Evolutionary conservation across 2,329 filamentous ascomycete species (phyloP).

Genomic region (Myriangium duriaei): DNA sequence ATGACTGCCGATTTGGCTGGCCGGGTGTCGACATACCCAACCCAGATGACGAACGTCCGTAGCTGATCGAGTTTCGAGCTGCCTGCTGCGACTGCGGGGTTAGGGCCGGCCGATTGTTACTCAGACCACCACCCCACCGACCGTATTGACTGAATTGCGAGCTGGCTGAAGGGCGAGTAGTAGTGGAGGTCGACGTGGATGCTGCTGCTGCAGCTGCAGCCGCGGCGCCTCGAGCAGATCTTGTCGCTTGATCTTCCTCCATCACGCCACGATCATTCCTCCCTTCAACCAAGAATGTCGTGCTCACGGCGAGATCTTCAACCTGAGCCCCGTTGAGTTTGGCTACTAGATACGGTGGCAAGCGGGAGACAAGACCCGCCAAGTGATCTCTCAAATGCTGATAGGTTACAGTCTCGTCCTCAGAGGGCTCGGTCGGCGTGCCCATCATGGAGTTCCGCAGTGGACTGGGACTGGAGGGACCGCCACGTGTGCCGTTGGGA

Average conservation of each 20-base stretch:
- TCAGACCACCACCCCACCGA: constrained; percentile 3
- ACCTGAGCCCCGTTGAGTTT: constrained; percentile 78
- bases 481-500: constrained; percentile 27
- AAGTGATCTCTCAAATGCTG: constrained; percentile 65
- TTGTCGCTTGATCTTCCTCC: constrained; percentile 61
- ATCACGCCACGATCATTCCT: constrained; percentile 66
- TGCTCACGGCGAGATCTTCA: constrained; percentile 71
- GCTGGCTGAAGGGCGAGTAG: constrained; percentile 15
- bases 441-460: constrained; percentile 42
- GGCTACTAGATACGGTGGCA: constrained; percentile 76
- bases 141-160: constrained; percentile 5
- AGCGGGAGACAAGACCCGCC: constrained; percentile 55
- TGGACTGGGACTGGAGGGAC: constrained; percentile 47
- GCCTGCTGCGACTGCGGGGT: constrained; percentile 4
- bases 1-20: constrained; percentile 6
- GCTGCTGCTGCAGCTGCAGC: constrained; percentile 22
- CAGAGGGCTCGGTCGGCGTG: constrained; percentile 52
- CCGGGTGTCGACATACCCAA: constrained; percentile 2
- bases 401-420: constrained; percentile 49
- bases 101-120: background rate
- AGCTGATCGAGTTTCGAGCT: constrained; percentile 2
- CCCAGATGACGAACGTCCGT: constrained; percentile 2
- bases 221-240: constrained; percentile 27
- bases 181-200: constrained; percentile 11
- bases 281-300: constrained; percentile 59